Evolutionary conservation across 148 eudicot genomes (phyloP).

Genomic region (Persicaria maculosa): DNA sequence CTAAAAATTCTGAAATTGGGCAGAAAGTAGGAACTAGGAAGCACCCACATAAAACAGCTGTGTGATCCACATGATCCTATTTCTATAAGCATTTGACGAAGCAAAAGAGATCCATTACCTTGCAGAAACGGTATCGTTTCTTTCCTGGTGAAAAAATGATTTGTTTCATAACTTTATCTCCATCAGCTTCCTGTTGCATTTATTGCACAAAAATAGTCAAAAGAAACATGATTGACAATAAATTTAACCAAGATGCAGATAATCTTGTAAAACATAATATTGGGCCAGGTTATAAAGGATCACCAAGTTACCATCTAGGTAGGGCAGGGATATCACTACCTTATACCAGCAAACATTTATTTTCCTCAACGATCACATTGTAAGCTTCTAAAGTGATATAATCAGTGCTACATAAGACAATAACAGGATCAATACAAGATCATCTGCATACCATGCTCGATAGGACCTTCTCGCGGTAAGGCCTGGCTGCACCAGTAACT

Average conservation of each 20-base stretch:
- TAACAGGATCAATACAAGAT: background rate
- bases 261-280: background rate
- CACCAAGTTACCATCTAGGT: background rate
- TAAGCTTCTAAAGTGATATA: background rate
- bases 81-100: background rate
- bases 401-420: background rate
- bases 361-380: background rate
- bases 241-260: background rate
- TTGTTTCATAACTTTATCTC: slow-evolving; percentile 68
- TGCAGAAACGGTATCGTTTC: slow-evolving; percentile 83
- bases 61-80: background rate
- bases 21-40: background rate
- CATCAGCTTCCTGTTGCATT: slow-evolving; percentile 59
- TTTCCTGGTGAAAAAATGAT: slow-evolving; percentile 62
- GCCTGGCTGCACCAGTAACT: slow-evolving; percentile 64
- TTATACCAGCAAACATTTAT: background rate
- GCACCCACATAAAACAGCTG: background rate
- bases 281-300: background rate
- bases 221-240: background rate
- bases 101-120: slow-evolving; percentile 42
- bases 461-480: slow-evolving; percentile 61
- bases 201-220: background rate
- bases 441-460: slow-evolving; percentile 52
- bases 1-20: background rate
- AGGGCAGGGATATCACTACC: too few relatives aligned